Evolutionary conservation across 192 early-diverging fungal genomes (phyloP).

Genomic region (Spizellomyces sp.): DNA sequence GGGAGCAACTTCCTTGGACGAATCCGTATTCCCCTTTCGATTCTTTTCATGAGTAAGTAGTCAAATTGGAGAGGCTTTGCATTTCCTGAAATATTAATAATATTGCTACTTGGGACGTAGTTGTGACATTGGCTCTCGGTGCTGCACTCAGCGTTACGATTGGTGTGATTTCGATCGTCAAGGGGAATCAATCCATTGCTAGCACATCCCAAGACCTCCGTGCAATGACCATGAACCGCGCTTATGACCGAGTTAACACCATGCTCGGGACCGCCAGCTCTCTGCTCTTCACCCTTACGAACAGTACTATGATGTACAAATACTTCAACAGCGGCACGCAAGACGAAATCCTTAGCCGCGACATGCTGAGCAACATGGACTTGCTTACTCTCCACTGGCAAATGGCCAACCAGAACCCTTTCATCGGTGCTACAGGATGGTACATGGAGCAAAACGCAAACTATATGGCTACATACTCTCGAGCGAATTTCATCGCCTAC

Average conservation of each 20-base stretch:
- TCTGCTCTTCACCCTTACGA: not conserved
- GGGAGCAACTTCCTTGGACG: no score
- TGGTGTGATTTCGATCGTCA: conserved; percentile 11
- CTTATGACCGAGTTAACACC: not conserved
- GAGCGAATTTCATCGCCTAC: not conserved
- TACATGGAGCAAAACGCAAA: not conserved
- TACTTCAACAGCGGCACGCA: conserved; percentile 4
- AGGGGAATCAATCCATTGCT: conserved; percentile 7
- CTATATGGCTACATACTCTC: conserved; percentile 8
- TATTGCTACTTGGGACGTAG: not conserved
- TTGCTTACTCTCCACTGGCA: not conserved
- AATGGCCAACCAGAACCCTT: conserved; percentile 1
- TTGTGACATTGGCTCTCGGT: not conserved
- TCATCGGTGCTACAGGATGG: not conserved
- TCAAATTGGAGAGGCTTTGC: not conserved
- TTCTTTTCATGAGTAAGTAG: conserved; percentile 2
- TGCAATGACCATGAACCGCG: conserved; percentile 2
- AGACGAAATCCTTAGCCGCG: not conserved
- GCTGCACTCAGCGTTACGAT: conserved; percentile 2
- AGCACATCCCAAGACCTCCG: not conserved
- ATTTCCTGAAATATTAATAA: not conserved
- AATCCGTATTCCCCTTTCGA: not conserved
- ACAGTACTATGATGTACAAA: conserved; percentile 6
- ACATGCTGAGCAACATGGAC: not conserved
- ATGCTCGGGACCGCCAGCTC: conserved; percentile 9